These are phyloP conservation scores for Verticillium zaregamsianum DNA, from an alignment of 2,329 filamentous ascomycete species.

Conservation along the genomic window DNA sequence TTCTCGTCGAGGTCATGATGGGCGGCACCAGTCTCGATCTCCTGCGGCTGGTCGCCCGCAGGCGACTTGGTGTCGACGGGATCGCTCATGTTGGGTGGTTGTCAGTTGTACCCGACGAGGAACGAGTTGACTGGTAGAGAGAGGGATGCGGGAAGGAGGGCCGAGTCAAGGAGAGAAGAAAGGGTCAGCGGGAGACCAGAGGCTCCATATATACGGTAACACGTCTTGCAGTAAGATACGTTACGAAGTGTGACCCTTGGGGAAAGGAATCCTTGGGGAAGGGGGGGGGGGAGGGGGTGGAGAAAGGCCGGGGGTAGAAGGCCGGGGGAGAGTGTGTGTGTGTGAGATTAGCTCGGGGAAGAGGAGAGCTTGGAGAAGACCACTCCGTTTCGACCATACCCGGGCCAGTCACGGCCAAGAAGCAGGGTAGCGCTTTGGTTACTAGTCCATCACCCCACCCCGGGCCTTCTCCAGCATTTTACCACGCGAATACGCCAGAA, in stretches of 20 bases:
- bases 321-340: neutral
- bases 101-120: neutral
- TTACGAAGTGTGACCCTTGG: neutral
- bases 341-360: neutral
- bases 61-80: slow-evolving; percentile 6
- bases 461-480: neutral
- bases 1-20: slow-evolving; percentile 26
- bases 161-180: neutral
- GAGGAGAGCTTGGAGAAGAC: neutral
- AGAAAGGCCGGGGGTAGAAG: neutral
- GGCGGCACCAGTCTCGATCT: slow-evolving; percentile 6
- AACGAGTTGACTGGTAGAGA: neutral
- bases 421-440: neutral
- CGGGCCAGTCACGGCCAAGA: neutral
- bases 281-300: neutral
- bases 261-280: too few species aligned
- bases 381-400: neutral
- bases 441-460: neutral
- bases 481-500: neutral
- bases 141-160: neutral
- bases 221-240: neutral
- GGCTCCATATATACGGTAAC: neutral
- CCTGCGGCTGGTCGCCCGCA: slow-evolving; percentile 3
- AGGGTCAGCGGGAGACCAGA: neutral
- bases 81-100: slow-evolving; percentile 4